Evolutionary conservation across 2,329 filamentous ascomycete genomes (phyloP).

Genomic region (Cadophora sp.): DNA sequence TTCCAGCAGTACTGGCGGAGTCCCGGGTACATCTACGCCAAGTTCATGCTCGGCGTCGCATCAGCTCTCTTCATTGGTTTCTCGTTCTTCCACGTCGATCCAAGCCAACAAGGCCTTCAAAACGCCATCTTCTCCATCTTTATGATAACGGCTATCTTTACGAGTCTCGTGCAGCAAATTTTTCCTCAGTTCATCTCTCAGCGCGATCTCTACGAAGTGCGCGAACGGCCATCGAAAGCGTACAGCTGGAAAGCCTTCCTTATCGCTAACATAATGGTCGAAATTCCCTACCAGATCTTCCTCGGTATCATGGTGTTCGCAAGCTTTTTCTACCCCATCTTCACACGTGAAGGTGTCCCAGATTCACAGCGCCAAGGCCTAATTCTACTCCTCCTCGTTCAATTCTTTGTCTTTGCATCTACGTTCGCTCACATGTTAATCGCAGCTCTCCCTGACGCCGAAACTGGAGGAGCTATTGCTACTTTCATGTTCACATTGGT

Average conservation of each 20-base stretch:
- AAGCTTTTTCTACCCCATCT: constrained; percentile 80
- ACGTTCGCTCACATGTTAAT: constrained; percentile 85
- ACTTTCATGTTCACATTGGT: constrained; percentile 77
- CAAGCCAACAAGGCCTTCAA: constrained; percentile 69
- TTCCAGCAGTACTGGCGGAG: constrained; percentile 83
- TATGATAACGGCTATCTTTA: constrained; percentile 74
- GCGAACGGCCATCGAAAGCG: constrained; percentile 45
- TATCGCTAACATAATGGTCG: constrained; percentile 68
- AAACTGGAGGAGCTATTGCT: constrained; percentile 79
- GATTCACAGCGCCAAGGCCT: constrained; percentile 52
- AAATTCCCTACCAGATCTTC: constrained; percentile 83
- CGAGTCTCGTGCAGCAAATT: constrained; percentile 68
- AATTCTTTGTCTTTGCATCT: constrained; percentile 82
- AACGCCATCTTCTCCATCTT: constrained; percentile 77
- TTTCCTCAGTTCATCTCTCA: constrained; percentile 76
- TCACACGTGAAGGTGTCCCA: constrained; percentile 67
- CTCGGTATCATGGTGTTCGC: constrained; percentile 78
- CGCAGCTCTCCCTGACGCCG: constrained; percentile 75
- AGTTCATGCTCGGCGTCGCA: constrained; percentile 61
- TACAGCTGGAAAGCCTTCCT: constrained; percentile 48
- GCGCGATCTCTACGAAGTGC: constrained; percentile 69
- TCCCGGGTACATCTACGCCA: constrained; percentile 77
- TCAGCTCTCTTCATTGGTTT: constrained; percentile 68
- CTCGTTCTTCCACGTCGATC: constrained; percentile 67
- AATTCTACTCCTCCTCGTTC: constrained; percentile 77